These are phyloP conservation scores for Lotus japonicus DNA, from an alignment of 306 rosid species.

Conservation along the genomic window DNA sequence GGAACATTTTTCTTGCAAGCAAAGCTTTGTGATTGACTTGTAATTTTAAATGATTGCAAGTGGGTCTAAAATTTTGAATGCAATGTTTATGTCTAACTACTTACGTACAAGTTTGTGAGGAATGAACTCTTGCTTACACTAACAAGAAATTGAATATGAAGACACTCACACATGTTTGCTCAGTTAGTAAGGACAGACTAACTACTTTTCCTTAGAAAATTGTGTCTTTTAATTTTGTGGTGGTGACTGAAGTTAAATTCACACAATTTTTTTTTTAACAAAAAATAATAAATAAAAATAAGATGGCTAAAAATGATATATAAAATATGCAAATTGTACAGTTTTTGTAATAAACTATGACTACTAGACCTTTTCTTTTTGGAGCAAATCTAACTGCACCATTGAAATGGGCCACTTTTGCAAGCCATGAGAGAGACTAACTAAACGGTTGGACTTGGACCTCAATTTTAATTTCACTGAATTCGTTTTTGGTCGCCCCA, in stretches of 20 bases:
- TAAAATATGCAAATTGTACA: background rate
- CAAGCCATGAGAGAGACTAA: too few species aligned
- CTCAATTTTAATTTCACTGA: background rate
- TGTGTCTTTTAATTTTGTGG: too few species aligned
- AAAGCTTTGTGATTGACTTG: slow-evolving; percentile 11
- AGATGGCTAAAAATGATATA: background rate
- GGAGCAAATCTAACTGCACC: background rate
- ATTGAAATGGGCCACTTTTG: background rate
- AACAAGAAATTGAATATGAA: background rate
- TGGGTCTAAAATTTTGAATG: background rate
- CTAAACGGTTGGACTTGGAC: too few species aligned
- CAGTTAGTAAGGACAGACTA: too few species aligned
- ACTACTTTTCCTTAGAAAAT: too few species aligned
- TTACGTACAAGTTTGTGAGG: background rate
- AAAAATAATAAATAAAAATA: too few species aligned
- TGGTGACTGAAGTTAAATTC: too few species aligned
- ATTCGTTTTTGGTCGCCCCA: background rate
- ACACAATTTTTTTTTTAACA: too few species aligned
- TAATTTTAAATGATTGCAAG: background rate
- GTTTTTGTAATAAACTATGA: background rate
- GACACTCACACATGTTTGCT: too few species aligned
- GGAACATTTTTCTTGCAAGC: slow-evolving; percentile 18
- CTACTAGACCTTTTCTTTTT: too few species aligned
- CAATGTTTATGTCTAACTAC: background rate
- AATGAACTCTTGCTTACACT: background rate